These are phyloP conservation scores for Somion occarium DNA, from an alignment of 1,284 basidiomycete species.

Conservation along the genomic window DNA sequence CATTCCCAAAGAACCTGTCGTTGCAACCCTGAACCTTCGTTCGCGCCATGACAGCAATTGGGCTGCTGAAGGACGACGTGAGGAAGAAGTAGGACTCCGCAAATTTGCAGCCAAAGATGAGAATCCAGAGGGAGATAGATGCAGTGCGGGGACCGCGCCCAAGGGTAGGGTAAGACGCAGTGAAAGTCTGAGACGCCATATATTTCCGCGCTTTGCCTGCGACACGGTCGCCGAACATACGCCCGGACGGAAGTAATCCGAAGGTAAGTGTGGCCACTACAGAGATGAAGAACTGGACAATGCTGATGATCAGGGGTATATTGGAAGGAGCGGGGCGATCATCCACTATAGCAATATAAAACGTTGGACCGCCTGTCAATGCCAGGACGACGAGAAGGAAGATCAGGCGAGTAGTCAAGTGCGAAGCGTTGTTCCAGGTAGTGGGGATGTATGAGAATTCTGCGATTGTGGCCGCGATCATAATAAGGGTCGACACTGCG, in stretches of 20 bases:
- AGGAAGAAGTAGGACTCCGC: slow-evolving; percentile 95
- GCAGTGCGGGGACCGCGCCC: slow-evolving; percentile 64
- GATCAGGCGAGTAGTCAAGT: slow-evolving; percentile 83
- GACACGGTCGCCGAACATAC: slow-evolving; percentile 95
- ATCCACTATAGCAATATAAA: slow-evolving; percentile 85
- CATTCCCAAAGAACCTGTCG: slow-evolving; percentile 76
- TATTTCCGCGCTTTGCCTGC: slow-evolving; percentile 92
- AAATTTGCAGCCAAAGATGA: slow-evolving; percentile 92
- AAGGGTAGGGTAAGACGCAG: slow-evolving; percentile 87
- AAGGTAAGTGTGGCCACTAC: slow-evolving; percentile 78
- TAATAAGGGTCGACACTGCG: slow-evolving; percentile 84
- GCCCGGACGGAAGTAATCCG: slow-evolving; percentile 83
- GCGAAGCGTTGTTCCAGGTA: slow-evolving; percentile 95
- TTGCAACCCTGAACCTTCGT: slow-evolving; percentile 85
- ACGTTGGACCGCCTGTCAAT: slow-evolving; percentile 83
- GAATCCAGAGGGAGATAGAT: slow-evolving; percentile 82
- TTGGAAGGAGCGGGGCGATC: slow-evolving; percentile 44
- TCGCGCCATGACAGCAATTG: slow-evolving; percentile 88
- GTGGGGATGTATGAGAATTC: slow-evolving; percentile 97
- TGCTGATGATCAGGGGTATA: slow-evolving; percentile 79
- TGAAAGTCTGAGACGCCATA: slow-evolving; percentile 95
- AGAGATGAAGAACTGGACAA: slow-evolving; percentile 88
- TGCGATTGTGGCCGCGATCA: slow-evolving; percentile 86
- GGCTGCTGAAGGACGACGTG: slow-evolving; percentile 87
- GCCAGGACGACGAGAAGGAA: slow-evolving; percentile 86